Evolutionary conservation across 2,329 filamentous ascomycete species (phyloP).

Genomic region (Colletotrichum godetiae): DNA sequence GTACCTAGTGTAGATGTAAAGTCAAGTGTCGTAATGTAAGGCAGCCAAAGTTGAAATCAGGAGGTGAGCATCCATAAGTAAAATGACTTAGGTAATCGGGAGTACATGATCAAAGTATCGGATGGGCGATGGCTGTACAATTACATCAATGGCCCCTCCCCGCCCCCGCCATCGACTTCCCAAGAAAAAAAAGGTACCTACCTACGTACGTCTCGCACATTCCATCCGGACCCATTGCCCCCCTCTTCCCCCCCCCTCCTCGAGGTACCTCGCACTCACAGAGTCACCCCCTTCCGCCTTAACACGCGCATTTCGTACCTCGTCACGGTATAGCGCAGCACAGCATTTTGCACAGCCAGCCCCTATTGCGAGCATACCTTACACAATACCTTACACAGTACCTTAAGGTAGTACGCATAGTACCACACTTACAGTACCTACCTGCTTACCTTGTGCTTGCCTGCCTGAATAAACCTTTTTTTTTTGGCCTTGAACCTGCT

Average conservation of each 20-base stretch:
- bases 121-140: conserved; percentile 31
- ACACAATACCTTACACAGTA: too few species aligned
- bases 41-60: background rate
- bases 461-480: background rate
- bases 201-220: conserved; percentile 15
- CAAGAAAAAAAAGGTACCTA: conserved; percentile 17
- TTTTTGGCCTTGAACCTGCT: background rate
- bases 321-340: background rate
- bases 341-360: background rate
- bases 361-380: background rate
- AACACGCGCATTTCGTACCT: background rate
- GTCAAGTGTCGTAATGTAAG: background rate
- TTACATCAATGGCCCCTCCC: conserved; percentile 46
- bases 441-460: background rate
- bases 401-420: too few species aligned
- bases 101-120: too few species aligned
- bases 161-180: conserved; percentile 36
- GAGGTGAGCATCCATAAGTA: background rate
- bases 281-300: too few species aligned
- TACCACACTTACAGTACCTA: background rate
- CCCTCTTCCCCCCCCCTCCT: background rate
- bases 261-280: background rate
- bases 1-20: background rate
- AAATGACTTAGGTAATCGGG: background rate
- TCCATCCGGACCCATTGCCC: background rate